phyloP scores from a whole-genome alignment of 306 rosid species.

The Albizia julibrissin region DNA sequence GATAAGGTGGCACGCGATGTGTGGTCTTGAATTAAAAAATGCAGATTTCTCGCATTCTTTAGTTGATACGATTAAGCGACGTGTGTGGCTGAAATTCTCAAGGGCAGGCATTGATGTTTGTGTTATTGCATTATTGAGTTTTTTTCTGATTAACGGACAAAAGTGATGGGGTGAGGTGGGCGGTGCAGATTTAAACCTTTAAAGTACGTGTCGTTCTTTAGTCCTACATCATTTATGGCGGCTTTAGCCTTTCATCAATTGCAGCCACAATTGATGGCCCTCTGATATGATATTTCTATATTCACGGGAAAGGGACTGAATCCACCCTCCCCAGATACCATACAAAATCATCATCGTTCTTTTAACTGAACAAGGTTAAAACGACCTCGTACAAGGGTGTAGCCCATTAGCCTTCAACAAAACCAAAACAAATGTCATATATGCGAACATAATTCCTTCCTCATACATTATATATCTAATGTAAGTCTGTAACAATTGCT shows the following conservation, averaged over 20 bases:
- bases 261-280: slow-evolving; percentile 5
- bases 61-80: background rate
- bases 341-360: background rate
- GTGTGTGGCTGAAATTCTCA: slow-evolving; percentile 11
- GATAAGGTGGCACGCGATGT: slow-evolving; percentile 22
- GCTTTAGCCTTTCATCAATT: background rate
- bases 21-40: slow-evolving; percentile 3
- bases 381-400: too few relatives aligned
- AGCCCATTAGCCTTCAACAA: background rate
- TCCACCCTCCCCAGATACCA: background rate
- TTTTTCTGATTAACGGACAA: background rate
- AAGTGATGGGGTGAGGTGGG: slow-evolving; percentile 25
- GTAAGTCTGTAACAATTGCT: background rate
- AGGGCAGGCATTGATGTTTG: background rate
- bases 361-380: background rate
- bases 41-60: background rate
- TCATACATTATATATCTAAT: background rate
- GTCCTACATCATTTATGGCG: background rate
- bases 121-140: slow-evolving; percentile 31
- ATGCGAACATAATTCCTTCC: background rate
- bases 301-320: slow-evolving; percentile 8
- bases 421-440: background rate
- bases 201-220: background rate
- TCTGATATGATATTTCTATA: background rate
- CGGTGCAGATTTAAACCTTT: slow-evolving; percentile 26